Evolutionary conservation across 2,329 filamentous ascomycete species (phyloP), one percentile per base, ranked within the genome.

Genomic region (Trichoderma gracile): DNA sequence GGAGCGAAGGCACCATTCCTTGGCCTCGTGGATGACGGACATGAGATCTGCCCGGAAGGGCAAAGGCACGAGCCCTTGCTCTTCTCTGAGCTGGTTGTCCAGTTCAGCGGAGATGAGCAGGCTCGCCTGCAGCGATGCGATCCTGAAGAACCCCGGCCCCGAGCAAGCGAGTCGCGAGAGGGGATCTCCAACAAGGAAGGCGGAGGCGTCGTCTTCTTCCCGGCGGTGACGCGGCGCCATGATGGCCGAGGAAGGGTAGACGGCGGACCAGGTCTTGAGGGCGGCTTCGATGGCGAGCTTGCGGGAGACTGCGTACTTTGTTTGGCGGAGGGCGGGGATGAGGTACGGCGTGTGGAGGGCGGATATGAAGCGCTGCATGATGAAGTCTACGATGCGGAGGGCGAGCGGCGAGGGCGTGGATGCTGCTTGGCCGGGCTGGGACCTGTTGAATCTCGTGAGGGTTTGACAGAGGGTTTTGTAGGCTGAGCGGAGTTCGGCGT

Each of bases 261-360:
- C 72, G 0, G 76, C 68, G 42, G 70, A 73, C 79, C 81, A 85
- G 1, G 82, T 71, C 50, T 80, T 82, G 15, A 84, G 73, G 0
- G 80, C 76, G 0, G 76, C 76, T 7, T 87, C 84, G 6, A 83
- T 67, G 0, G 80, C 74, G 0, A 80, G 77, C 49, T 80, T 82
- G 1, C 81, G 73, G 0, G 84, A 84, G 65, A 79, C 86, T 0
- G 82, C 81, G 65, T 81, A 86, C 3, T 76, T 70, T 1, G 80
- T 75, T 5, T 83, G 75, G 0, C 72, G 71, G 2, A 79, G 71
- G 1, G 80, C 74, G 0, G 75, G 69, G 0, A 71, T 72, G 27
- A 82, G 79, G 69, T 80, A 86, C 0, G 83, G 82, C 2, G 83
- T 75, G 69, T 90, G 86, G 0, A 89, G 76, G 0, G 81, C 76